These are phyloP conservation scores for Trichomonas vaginalis DNA, from an alignment of 208 protist species.

Conservation along the genomic window DNA sequence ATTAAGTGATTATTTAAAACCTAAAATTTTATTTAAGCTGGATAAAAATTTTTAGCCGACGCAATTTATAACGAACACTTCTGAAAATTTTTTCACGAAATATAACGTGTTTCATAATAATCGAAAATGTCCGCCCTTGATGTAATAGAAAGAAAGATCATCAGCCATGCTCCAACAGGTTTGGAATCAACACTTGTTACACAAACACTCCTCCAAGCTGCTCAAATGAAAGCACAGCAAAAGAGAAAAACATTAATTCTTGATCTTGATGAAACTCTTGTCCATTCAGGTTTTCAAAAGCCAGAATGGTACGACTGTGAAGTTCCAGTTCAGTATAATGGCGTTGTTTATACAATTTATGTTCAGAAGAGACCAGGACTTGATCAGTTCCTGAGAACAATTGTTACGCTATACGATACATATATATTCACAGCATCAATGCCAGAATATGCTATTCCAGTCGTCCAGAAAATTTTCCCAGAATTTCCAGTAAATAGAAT, in stretches of 20 bases:
- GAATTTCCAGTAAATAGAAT: background rate
- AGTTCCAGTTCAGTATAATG: background rate
- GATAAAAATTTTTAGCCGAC: too few relatives aligned
- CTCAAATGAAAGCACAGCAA: background rate
- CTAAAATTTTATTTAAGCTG: too few relatives aligned
- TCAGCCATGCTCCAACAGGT: background rate
- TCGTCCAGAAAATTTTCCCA: background rate
- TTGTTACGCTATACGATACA: background rate
- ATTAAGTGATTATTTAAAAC: too few relatives aligned
- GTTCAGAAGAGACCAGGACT: background rate
- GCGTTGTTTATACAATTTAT: background rate
- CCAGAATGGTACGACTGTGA: background rate
- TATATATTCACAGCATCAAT: background rate
- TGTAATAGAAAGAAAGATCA: background rate
- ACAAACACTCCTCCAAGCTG: background rate
- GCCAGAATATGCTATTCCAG: background rate
- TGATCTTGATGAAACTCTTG: background rate
- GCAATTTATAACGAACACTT: too few relatives aligned
- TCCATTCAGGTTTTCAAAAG: background rate
- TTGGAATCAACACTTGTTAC: background rate
- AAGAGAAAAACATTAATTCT: background rate
- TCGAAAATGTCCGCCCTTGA: background rate
- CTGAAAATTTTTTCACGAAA: background rate
- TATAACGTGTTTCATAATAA: background rate
- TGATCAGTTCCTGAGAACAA: background rate